phyloP scores from a whole-genome alignment of 495 filamentous ascomycete species.

The Penicillium ucsense region DNA sequence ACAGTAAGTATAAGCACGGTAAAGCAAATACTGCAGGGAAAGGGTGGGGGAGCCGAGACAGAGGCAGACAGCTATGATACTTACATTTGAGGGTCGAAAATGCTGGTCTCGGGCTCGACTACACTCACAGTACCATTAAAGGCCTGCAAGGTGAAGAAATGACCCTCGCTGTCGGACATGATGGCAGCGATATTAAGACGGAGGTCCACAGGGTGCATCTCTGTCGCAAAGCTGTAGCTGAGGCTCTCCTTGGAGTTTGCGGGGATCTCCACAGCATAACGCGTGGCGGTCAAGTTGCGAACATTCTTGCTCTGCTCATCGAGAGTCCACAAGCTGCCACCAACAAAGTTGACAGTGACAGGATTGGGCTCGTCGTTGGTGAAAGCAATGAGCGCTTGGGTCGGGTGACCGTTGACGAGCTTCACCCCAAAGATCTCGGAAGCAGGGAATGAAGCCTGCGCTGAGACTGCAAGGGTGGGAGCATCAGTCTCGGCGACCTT shows the following conservation, averaged over 20 bases:
- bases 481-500: constrained; percentile 38
- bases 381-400: constrained; percentile 69
- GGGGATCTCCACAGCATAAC: constrained; percentile 66
- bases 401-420: constrained; percentile 87
- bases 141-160: constrained; percentile 64
- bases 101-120: constrained; percentile 83
- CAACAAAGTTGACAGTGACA: constrained; percentile 66
- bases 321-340: constrained; percentile 61
- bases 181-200: constrained; percentile 70
- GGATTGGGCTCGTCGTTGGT: constrained; percentile 74
- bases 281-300: constrained; percentile 73
- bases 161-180: constrained; percentile 51
- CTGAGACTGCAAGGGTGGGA: constrained; percentile 59
- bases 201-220: constrained; percentile 89
- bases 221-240: constrained; percentile 75
- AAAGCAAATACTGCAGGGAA: neutral
- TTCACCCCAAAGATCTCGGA: constrained; percentile 92
- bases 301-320: constrained; percentile 50
- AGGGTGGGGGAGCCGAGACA: neutral
- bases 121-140: constrained; percentile 84
- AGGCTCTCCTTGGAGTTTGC: constrained; percentile 67
- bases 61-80: constrained; percentile 11
- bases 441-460: constrained; percentile 72
- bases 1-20: constrained; percentile 21
- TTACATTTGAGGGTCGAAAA: constrained; percentile 96